Percentiles rank a stretch among this genome's conserved stretches.
These are phyloP conservation scores for Pleurotus pulmonarius DNA, from an alignment of 768 basidiomycete species.

Conservation along the genomic window DNA sequence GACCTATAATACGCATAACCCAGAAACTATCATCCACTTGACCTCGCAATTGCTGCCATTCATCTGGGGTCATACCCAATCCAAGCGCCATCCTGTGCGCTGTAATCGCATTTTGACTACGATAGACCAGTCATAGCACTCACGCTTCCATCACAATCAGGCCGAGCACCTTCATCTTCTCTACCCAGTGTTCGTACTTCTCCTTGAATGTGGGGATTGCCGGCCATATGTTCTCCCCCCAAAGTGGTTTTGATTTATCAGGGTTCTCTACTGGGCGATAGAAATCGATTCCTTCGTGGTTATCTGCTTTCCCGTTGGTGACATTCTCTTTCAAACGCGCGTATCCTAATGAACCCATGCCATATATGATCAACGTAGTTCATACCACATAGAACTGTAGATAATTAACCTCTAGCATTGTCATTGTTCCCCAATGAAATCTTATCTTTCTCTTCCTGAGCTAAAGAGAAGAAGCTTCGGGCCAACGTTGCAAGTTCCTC, in stretches of 20 bases:
- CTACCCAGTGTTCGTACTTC: conserved; percentile 71
- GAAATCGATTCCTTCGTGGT: conserved; percentile 82
- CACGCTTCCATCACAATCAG: conserved; percentile 84
- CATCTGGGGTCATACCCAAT: conserved; percentile 65
- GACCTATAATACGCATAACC: conserved; percentile 84
- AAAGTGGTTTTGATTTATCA: conserved; percentile 66
- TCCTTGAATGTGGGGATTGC: conserved; percentile 49
- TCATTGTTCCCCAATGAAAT: conserved; percentile 70
- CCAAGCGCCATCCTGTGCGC: conserved; percentile 72
- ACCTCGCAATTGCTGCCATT: conserved; percentile 63
- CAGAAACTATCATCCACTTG: conserved; percentile 87
- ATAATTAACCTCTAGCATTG: conserved; percentile 61
- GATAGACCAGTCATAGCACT: conserved; percentile 22
- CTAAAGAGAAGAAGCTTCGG: conserved; percentile 66
- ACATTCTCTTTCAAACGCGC: conserved; percentile 79
- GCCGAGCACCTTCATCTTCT: conserved; percentile 84
- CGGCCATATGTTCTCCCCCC: conserved; percentile 92
- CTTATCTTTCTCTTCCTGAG: conserved; percentile 75
- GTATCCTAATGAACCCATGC: conserved; percentile 54
- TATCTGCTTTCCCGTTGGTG: conserved; percentile 80
- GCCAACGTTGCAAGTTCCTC: conserved; percentile 64
- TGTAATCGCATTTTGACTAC: no score
- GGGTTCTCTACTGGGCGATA: conserved; percentile 71
- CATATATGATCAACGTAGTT: background rate
- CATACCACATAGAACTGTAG: background rate